phyloP scores from a whole-genome alignment of 1,139 yeast species.

The Hemisphaericaspora lyxosophila region DNA sequence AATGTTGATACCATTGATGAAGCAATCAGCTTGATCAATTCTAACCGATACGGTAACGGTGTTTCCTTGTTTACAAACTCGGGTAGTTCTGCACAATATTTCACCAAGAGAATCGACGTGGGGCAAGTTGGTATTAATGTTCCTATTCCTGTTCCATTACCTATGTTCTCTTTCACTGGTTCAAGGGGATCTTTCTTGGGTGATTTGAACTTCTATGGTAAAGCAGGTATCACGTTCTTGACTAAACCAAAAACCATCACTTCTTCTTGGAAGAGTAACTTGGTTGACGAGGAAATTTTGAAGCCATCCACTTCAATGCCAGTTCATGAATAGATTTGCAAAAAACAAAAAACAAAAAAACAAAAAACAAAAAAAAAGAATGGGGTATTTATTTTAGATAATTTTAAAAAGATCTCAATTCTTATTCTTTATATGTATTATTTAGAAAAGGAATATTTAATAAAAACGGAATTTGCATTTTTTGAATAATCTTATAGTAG shows the following conservation, averaged over 20 bases:
- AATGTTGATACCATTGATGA: slow-evolving; percentile 70
- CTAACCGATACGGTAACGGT: slow-evolving; percentile 73
- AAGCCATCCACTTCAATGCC: slow-evolving; percentile 69
- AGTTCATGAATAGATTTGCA: slow-evolving; percentile 22
- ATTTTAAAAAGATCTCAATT: not conserved
- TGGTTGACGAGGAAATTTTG: slow-evolving; percentile 48
- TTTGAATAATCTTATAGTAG: too few relatives aligned
- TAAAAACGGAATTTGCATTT: not conserved
- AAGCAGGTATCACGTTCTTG: slow-evolving; percentile 69
- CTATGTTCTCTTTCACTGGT: slow-evolving; percentile 82
- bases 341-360: too few relatives aligned
- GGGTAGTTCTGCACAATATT: slow-evolving; percentile 69
- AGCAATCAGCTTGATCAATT: slow-evolving; percentile 65
- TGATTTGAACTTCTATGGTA: slow-evolving; percentile 78
- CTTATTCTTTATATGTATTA: not conserved
- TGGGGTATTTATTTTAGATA: not conserved
- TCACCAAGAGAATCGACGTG: slow-evolving; percentile 67
- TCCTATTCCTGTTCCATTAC: slow-evolving; percentile 83
- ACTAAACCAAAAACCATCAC: slow-evolving; percentile 80
- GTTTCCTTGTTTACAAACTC: slow-evolving; percentile 69
- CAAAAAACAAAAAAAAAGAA: too few relatives aligned
- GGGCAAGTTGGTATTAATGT: slow-evolving; percentile 83
- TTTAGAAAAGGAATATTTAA: too few relatives aligned
- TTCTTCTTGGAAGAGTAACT: slow-evolving; percentile 62
- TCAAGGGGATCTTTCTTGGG: slow-evolving; percentile 77